Conservation (phyloP, 2,329 filamentous ascomycete species). For the Didymella arachidicola region DNA sequence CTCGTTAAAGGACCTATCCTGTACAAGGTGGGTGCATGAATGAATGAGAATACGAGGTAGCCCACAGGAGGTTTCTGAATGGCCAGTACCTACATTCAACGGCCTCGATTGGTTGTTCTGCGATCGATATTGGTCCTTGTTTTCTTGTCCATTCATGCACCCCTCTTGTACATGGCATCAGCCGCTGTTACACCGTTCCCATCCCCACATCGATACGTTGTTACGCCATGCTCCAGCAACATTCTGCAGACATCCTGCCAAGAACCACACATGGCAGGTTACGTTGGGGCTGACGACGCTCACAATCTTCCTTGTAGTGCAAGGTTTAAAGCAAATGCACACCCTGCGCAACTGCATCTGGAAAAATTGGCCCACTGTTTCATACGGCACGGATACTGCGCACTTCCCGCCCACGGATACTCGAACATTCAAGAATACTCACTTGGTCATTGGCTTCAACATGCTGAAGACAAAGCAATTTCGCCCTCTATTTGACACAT, state of each 20-base stretch:
- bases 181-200: background rate
- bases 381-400: background rate
- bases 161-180: background rate
- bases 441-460: background rate
- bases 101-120: too few relatives aligned
- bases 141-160: too few relatives aligned
- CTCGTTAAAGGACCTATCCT: too few relatives aligned
- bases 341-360: background rate
- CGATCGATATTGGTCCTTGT: too few relatives aligned
- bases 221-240: background rate
- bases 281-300: constrained; percentile 7
- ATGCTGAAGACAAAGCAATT: background rate
- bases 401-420: background rate
- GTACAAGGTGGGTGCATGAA: too few relatives aligned
- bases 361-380: background rate
- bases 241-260: constrained; percentile 5
- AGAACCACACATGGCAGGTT: constrained; percentile 4
- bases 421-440: background rate
- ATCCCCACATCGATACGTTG: background rate
- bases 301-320: background rate
- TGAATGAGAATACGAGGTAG: too few relatives aligned
- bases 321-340: background rate
- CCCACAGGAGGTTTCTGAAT: too few relatives aligned
- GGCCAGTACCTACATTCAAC: too few relatives aligned
- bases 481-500: background rate